A percentile compares a stretch with the other conserved stretches of the same genome.
Evolutionary conservation across 768 basidiomycete species (phyloP).

Genomic region (Cubamyces sp.): DNA sequence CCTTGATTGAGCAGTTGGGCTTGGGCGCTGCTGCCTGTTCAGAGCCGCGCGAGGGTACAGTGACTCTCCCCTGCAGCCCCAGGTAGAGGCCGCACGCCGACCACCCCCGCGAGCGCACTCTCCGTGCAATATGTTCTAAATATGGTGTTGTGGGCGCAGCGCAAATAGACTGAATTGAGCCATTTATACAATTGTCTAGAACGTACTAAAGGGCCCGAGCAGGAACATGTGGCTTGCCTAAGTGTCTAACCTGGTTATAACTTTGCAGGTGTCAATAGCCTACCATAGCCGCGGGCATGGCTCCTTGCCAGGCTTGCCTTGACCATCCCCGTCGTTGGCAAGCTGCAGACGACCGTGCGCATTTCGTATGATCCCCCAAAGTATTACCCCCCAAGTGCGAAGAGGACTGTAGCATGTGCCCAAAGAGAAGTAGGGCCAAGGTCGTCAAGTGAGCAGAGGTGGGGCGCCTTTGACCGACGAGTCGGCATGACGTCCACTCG

Average conservation of each 20-base stretch:
- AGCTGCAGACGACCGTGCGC: no score
- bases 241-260: neutral
- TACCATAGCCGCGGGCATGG: neutral
- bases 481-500: conserved; percentile 8
- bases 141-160: conserved; percentile 1
- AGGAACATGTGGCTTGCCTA: neutral
- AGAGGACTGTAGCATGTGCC: neutral
- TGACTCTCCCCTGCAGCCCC: no score
- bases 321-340: no score
- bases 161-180: conserved; percentile 13
- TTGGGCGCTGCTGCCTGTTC: no score
- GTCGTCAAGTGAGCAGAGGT: conserved; percentile 7
- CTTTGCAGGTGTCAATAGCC: neutral
- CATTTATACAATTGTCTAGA: conserved; percentile 2
- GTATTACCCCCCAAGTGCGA: no score
- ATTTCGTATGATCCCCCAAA: neutral
- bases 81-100: no score
- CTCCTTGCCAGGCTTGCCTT: no score
- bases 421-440: neutral
- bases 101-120: neutral
- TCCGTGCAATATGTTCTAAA: neutral
- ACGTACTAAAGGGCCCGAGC: neutral
- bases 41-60: no score
- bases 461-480: conserved; percentile 11
- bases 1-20: no score